These are phyloP conservation scores for Rhodotorula sphaerocarpa DNA, from an alignment of 768 basidiomycete species.

Conservation along the genomic window DNA sequence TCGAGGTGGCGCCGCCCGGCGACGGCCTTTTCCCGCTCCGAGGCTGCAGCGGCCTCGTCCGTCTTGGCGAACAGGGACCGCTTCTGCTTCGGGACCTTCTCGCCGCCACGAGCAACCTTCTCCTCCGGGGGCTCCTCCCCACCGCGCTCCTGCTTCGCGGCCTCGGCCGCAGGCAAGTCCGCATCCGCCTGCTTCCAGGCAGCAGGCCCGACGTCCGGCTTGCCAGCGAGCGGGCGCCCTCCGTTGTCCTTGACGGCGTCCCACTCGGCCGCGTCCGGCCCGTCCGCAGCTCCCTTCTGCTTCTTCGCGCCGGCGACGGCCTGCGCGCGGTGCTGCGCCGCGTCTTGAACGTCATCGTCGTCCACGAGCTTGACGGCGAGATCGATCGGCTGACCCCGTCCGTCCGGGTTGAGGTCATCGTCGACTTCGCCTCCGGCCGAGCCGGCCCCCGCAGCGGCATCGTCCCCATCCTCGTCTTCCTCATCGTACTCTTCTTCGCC, in stretches of 20 bases:
- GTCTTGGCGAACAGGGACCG: background rate
- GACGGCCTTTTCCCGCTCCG: slow-evolving; percentile 36
- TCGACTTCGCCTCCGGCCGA: slow-evolving; percentile 29
- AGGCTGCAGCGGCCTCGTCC: slow-evolving; percentile 46
- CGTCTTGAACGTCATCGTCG: slow-evolving; percentile 36
- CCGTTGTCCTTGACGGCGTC: slow-evolving; percentile 15
- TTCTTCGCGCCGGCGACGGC: slow-evolving; percentile 36
- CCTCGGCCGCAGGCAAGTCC: background rate
- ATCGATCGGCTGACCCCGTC: slow-evolving; percentile 33
- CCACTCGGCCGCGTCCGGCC: slow-evolving; percentile 30
- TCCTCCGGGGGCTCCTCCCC: background rate
- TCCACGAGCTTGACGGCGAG: slow-evolving; percentile 34
- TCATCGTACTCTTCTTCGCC: slow-evolving; percentile 26
- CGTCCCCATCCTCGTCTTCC: slow-evolving; percentile 46
- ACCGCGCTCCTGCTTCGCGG: background rate
- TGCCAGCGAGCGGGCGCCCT: slow-evolving; percentile 21
- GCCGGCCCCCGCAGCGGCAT: slow-evolving; percentile 46
- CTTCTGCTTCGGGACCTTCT: slow-evolving; percentile 29
- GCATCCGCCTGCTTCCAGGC: slow-evolving; percentile 24
- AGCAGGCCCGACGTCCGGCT: slow-evolving; percentile 16
- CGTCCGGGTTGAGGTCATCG: slow-evolving; percentile 21
- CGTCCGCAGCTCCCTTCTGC: slow-evolving; percentile 20
- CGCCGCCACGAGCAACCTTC: slow-evolving; percentile 17
- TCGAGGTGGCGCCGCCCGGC: slow-evolving; percentile 41
- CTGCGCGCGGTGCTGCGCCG: slow-evolving; percentile 5